phyloP scores from a whole-genome alignment of 495 filamentous ascomycete genomes.

The Neurospora sp. region DNA sequence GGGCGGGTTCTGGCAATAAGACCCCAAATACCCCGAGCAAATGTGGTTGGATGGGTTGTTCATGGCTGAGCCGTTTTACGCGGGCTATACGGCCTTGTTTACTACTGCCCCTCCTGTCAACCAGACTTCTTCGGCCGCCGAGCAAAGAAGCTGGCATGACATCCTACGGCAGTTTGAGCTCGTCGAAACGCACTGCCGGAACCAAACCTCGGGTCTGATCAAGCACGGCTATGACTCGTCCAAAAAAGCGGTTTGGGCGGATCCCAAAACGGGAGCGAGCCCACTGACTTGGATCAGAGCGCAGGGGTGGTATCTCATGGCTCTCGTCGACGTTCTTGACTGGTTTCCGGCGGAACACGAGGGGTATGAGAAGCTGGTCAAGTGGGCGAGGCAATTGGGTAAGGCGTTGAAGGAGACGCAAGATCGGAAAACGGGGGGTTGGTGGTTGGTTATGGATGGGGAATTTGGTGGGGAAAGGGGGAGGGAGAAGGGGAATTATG shows the following conservation, averaged over 20 bases:
- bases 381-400: conserved; percentile 32
- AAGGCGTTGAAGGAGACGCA: conserved; percentile 32
- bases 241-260: conserved; percentile 30
- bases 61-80: conserved; percentile 42
- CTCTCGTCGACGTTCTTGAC: conserved; percentile 26
- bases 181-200: too few species aligned
- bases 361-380: background rate
- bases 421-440: conserved; percentile 39
- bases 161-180: too few species aligned
- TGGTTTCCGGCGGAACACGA: background rate
- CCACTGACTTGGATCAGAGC: conserved; percentile 46
- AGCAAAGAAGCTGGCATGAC: too few species aligned
- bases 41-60: conserved; percentile 51
- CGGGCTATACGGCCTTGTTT: too few species aligned
- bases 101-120: conserved; percentile 14
- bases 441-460: conserved; percentile 50
- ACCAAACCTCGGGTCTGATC: too few species aligned
- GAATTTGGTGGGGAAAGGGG: conserved; percentile 19
- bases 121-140: too few species aligned
- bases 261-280: conserved; percentile 12
- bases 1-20: conserved; percentile 46
- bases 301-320: conserved; percentile 52
- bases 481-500: conserved; percentile 42
- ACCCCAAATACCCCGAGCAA: conserved; percentile 40
- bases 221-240: conserved; percentile 40